Percentiles rank a stretch among this genome's conserved stretches.
Conservation (phyloP, 495 filamentous ascomycete species). For the Aspergillus nanangensis region DNA sequence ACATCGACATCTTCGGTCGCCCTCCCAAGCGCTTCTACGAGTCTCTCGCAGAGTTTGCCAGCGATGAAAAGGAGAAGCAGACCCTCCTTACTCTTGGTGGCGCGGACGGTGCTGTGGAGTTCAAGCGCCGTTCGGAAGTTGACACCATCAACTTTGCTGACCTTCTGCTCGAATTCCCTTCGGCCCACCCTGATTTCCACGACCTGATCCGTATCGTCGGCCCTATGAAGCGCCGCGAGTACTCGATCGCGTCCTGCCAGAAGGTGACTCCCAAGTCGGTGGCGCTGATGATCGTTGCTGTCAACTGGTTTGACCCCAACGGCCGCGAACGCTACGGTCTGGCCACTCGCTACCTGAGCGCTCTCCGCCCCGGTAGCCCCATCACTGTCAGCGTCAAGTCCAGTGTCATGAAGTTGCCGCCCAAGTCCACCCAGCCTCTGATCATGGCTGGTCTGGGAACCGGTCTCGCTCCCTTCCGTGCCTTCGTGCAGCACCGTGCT, state of each 20-base stretch:
- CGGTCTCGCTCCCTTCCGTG: slow-evolving; percentile 94
- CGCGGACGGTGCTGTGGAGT: slow-evolving; percentile 83
- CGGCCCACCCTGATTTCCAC: slow-evolving; percentile 83
- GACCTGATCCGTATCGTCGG: slow-evolving; percentile 85
- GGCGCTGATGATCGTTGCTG: slow-evolving; percentile 96
- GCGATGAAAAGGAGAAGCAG: slow-evolving; percentile 75
- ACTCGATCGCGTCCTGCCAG: slow-evolving; percentile 95
- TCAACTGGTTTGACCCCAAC: slow-evolving; percentile 83
- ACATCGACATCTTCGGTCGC: slow-evolving; percentile 94
- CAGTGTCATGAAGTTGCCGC: slow-evolving; percentile 94
- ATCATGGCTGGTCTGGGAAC: slow-evolving; percentile 99
- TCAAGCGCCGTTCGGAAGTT: slow-evolving; percentile 90
- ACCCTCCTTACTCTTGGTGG: slow-evolving; percentile 71
- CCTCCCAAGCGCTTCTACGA: slow-evolving; percentile 98
- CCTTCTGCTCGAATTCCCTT: slow-evolving; percentile 79
- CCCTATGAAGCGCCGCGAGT: slow-evolving; percentile 93
- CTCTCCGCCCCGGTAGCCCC: slow-evolving; percentile 65
- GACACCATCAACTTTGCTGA: slow-evolving; percentile 93
- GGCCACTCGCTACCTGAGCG: slow-evolving; percentile 81
- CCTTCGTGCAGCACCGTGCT: slow-evolving; percentile 96
- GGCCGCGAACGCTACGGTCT: slow-evolving; percentile 90
- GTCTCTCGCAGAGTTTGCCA: slow-evolving; percentile 79
- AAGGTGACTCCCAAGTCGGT: slow-evolving; percentile 83
- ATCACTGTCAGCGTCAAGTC: slow-evolving; percentile 93
- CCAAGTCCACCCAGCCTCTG: slow-evolving; percentile 77